Conservation (phyloP, 116 monocot genomes). For the Cymodocea nodosa region DNA sequence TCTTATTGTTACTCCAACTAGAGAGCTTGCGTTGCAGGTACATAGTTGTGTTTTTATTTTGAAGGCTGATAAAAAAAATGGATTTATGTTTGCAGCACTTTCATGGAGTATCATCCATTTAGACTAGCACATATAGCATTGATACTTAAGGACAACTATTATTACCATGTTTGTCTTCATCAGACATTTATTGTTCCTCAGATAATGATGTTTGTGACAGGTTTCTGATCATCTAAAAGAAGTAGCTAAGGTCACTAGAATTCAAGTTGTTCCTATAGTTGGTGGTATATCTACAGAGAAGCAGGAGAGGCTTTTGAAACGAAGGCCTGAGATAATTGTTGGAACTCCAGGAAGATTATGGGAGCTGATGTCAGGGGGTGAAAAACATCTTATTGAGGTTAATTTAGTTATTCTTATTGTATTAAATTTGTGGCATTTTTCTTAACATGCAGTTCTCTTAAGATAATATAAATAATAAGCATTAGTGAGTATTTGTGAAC, state of each 20-base stretch:
- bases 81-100: too few relatives aligned
- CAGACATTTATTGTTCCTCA: too few relatives aligned
- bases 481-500: too few relatives aligned
- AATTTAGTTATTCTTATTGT: not conserved
- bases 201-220: slow-evolving; percentile 15
- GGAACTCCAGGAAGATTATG: slow-evolving; percentile 98
- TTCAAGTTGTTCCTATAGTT: slow-evolving; percentile 77
- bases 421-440: too few relatives aligned
- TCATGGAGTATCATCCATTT: too few relatives aligned
- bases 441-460: too few relatives aligned
- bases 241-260: slow-evolving; percentile 46
- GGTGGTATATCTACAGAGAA: slow-evolving; percentile 95
- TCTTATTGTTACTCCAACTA: slow-evolving; percentile 82
- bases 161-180: too few relatives aligned
- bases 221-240: slow-evolving; percentile 90
- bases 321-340: slow-evolving; percentile 85
- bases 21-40: slow-evolving; percentile 97
- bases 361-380: slow-evolving; percentile 88
- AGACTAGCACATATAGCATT: too few relatives aligned
- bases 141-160: too few relatives aligned
- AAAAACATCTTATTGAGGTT: slow-evolving; percentile 87
- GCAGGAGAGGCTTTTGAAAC: slow-evolving; percentile 82
- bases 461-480: too few relatives aligned
- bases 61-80: too few relatives aligned
- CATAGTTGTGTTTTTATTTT: not conserved